Percentiles rank a stretch among this genome's conserved stretches.
These are phyloP conservation scores for Cladosporium sp. DNA, from an alignment of 2,329 filamentous ascomycete species.

Conservation along the genomic window DNA sequence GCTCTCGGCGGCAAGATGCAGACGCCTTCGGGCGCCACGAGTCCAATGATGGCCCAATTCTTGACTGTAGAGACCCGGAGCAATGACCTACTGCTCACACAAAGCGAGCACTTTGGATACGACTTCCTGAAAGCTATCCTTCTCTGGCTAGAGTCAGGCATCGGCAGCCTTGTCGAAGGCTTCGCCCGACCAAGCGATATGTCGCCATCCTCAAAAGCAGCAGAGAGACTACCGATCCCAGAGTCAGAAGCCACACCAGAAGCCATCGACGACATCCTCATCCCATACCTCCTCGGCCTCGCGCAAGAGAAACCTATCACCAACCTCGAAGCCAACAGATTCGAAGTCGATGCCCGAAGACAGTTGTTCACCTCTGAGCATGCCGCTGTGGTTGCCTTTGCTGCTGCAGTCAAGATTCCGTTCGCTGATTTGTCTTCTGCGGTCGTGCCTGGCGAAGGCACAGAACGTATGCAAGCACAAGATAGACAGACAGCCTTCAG, in stretches of 20 bases:
- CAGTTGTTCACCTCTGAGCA: conserved; percentile 56
- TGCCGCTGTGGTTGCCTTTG: conserved; percentile 60
- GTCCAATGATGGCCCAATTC: conserved; percentile 32
- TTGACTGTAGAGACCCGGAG: conserved; percentile 36
- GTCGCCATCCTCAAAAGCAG: conserved; percentile 37
- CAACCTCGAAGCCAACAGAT: conserved; percentile 60
- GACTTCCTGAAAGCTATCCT: conserved; percentile 66
- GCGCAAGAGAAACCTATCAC: conserved; percentile 55
- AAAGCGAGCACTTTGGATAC: conserved; percentile 59
- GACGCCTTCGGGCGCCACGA: conserved; percentile 34
- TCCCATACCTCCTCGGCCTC: conserved; percentile 60
- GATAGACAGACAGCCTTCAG: conserved; percentile 47
- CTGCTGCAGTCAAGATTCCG: conserved; percentile 54
- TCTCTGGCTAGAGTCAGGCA: conserved; percentile 63
- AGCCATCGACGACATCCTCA: conserved; percentile 58
- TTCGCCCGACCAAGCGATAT: conserved; percentile 54
- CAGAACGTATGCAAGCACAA: conserved; percentile 40
- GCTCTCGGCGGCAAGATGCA: conserved; percentile 57
- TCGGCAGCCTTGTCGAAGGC: conserved; percentile 56
- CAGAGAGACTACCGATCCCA: conserved; percentile 52
- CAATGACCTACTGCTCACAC: conserved; percentile 44
- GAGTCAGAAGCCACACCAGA: conserved; percentile 51
- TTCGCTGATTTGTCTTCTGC: conserved; percentile 53
- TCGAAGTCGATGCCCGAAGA: conserved; percentile 58
- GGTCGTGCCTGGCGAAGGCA: conserved; percentile 29